Base-by-base conservation (phyloP, 768 basidiomycete species). In the Boletus reticulatus region DNA sequence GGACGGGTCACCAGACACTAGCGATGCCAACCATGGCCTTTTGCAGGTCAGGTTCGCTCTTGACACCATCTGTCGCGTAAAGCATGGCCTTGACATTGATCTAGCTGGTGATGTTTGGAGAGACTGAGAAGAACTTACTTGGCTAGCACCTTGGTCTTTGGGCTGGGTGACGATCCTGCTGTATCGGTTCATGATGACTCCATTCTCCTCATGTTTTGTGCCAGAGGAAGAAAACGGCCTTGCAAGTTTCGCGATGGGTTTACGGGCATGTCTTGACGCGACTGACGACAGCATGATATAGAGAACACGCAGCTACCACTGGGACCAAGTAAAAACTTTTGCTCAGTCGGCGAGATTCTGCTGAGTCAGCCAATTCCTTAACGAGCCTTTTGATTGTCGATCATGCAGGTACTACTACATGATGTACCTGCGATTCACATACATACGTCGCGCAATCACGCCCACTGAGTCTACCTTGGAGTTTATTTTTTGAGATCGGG, bases 1-100 rank as follows among this genome's bases (percentile, higher is more conserved):
- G 59, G 27, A 45, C 19, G 42, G 75, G 87, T 70, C 68, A 94
- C 97, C 97, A 99, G 36, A 99, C 89, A 62, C 94, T 96, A 11
- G 87, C 97, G 27, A 99, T 85, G 48, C 97, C 97, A 53, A 99
- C 91, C 95, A 98, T 98, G 43, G 95, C 86, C 71, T 96, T 98
- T 67, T 91, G 77, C 59, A 99, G 89, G 76, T 99, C 97, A 3
- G 78, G 81, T 60, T 96, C 89, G 16, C 64, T 74, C 24, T 80
- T 75, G 58, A 99, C 82, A 31, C 92, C 95, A 36, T 98, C 97
- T 1, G 97, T 99, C n/a, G 94, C 97, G 73, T 94, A 99, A 47
- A 99, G 77, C 97, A 99, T 98, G 34, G 97, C 97, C 92, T 96
- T 65, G 22, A 20, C 7, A 52, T 27, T 7, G 37, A 60, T 42